Percentiles rank a stretch among this genome's conserved stretches.
Conservation (phyloP, 257 asterid genomes). For the Rauvolfia tetraphylla region DNA sequence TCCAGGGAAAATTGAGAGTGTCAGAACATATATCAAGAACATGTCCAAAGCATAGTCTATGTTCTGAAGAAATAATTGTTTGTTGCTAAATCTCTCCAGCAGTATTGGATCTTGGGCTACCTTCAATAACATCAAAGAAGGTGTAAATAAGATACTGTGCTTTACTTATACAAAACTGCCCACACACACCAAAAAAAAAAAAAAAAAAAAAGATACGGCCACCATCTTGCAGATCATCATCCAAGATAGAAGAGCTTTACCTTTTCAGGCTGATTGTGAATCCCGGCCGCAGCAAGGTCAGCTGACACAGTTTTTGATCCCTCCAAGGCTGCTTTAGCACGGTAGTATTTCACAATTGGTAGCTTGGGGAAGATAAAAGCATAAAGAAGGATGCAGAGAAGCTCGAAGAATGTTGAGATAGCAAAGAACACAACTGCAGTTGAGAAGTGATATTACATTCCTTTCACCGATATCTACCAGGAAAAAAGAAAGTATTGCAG, state of each 20-base stretch:
- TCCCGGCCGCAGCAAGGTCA: constrained; percentile 43
- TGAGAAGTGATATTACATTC: neutral
- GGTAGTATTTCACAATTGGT: constrained; percentile 40
- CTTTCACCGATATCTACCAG: neutral
- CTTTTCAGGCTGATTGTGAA: constrained; percentile 15
- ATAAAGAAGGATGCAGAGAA: constrained; percentile 41
- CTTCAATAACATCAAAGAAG: constrained; percentile 15
- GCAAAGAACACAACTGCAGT: constrained; percentile 40
- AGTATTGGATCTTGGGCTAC: constrained; percentile 16
- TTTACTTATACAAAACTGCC: no score
- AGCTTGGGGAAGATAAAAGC: constrained; percentile 38
- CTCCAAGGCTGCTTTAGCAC: constrained; percentile 41
- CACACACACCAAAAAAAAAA: no score
- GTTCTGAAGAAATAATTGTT: constrained; percentile 31
- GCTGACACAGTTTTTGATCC: constrained; percentile 43
- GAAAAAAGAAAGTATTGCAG: neutral
- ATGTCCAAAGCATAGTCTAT: constrained; percentile 40
- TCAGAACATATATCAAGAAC: constrained; percentile 32
- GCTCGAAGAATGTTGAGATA: constrained; percentile 35
- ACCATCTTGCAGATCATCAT: no score
- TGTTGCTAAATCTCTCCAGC: constrained; percentile 34
- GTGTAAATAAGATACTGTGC: neutral
- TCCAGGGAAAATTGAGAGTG: constrained; percentile 46
- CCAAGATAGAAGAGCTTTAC: constrained; percentile 6
- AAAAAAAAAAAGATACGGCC: no score